A percentile compares a stretch with the other conserved stretches of the same genome.
Evolutionary conservation across 352 stramenopile species (phyloP).

Genomic region (Globisporangium heterothallicum): DNA sequence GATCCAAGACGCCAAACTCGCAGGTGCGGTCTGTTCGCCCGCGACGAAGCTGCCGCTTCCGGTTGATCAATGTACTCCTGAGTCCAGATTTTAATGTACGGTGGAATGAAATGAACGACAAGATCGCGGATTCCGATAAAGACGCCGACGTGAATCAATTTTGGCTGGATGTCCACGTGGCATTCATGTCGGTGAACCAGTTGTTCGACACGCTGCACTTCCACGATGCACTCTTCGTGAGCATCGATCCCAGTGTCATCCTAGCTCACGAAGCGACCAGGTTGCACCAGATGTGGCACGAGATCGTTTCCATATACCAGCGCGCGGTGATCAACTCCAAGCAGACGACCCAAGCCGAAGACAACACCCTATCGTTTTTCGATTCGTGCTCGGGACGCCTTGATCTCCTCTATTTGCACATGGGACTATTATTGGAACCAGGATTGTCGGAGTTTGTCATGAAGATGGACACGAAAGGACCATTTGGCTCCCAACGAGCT

Average conservation of each 20-base stretch:
- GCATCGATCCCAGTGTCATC: constrained; percentile 40
- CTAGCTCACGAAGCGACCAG: constrained; percentile 36
- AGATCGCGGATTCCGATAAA: constrained; percentile 10
- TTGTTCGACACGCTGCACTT: constrained; percentile 55
- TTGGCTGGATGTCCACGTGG: constrained; percentile 56
- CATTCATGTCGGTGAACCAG: constrained; percentile 39
- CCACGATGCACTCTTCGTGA: constrained; percentile 54
- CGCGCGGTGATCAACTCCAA: constrained; percentile 27
- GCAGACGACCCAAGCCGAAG: constrained; percentile 16
- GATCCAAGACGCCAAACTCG: background rate
- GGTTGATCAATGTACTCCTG: constrained; percentile 62
- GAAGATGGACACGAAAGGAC: constrained; percentile 3
- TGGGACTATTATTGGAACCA: constrained; percentile 49
- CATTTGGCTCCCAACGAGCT: background rate
- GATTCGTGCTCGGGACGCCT: constrained; percentile 49
- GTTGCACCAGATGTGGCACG: constrained; percentile 59
- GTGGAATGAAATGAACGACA: constrained; percentile 40
- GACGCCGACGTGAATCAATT: constrained; percentile 31
- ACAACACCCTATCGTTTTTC: constrained; percentile 44
- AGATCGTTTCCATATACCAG: constrained; percentile 52
- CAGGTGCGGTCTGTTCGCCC: constrained; percentile 16
- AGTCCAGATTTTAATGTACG: constrained; percentile 48
- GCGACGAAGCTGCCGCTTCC: constrained; percentile 58
- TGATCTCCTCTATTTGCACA: constrained; percentile 65
- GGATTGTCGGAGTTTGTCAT: constrained; percentile 46